Percentiles rank a stretch among this genome's conserved stretches.
phyloP scores from a whole-genome alignment of 2,329 filamentous ascomycete species.

The Venturia nashicola region DNA sequence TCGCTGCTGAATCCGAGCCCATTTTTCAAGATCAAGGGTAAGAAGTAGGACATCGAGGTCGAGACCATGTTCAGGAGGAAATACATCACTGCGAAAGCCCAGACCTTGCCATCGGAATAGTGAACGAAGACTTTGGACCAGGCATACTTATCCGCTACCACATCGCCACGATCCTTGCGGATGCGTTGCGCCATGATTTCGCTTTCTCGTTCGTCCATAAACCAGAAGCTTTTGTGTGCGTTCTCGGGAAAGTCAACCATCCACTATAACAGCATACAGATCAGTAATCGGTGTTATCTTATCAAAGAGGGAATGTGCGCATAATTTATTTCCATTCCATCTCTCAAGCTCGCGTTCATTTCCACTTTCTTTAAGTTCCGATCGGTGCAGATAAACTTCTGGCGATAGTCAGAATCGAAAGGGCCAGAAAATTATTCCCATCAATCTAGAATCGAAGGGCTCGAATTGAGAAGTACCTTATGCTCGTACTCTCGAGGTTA shows the following conservation, averaged over 20 bases:
- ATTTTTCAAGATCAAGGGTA: slow-evolving; percentile 47
- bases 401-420: not conserved
- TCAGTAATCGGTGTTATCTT: not conserved
- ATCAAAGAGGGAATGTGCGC: too few relatives aligned
- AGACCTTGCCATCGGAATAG: slow-evolving; percentile 48
- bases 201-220: slow-evolving; percentile 44
- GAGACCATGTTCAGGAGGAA: slow-evolving; percentile 57
- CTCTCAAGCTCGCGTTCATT: not conserved
- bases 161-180: slow-evolving; percentile 48
- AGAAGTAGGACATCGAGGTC: slow-evolving; percentile 52
- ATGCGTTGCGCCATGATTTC: slow-evolving; percentile 46
- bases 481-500: not conserved
- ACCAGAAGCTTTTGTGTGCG: slow-evolving; percentile 42
- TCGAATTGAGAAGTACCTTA: not conserved
- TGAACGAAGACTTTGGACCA: slow-evolving; percentile 40
- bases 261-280: slow-evolving; percentile 30
- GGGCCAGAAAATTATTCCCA: not conserved
- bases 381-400: not conserved
- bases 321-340: not conserved
- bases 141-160: slow-evolving; percentile 42
- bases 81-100: slow-evolving; percentile 52
- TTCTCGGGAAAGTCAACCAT: slow-evolving; percentile 59
- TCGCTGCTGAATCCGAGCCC: slow-evolving; percentile 43
- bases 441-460: not conserved
- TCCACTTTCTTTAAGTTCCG: not conserved